phyloP scores from a whole-genome alignment of 169 alveolate species.

The Miamiensis avidus region DNA sequence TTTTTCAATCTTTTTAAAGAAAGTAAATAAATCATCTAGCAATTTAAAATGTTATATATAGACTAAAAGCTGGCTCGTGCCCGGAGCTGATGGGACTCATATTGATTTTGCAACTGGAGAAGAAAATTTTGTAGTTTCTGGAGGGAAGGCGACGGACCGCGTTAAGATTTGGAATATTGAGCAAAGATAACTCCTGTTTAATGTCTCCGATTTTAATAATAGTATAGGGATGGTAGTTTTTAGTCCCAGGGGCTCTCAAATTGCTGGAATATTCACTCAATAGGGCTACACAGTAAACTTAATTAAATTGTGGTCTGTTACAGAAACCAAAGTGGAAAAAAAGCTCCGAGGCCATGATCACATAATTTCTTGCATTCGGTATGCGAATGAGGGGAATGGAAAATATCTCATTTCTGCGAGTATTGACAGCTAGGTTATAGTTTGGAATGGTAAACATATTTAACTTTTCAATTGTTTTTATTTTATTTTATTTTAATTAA shows the following conservation, averaged over 20 bases:
- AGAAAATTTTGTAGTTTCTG: not conserved
- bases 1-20: no score
- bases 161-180: not conserved
- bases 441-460: not conserved
- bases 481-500: no score
- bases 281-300: not conserved
- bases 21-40: no score
- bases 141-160: not conserved
- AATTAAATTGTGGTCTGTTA: not conserved
- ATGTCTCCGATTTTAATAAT: not conserved
- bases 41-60: no score
- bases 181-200: no score
- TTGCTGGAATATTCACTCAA: not conserved
- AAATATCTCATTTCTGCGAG: not conserved
- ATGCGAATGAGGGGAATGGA: not conserved
- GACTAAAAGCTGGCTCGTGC: not conserved
- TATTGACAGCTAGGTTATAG: not conserved
- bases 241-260: not conserved
- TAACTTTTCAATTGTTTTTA: not conserved
- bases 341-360: not conserved
- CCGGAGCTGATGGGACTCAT: not conserved
- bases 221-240: not conserved
- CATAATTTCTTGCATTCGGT: not conserved
- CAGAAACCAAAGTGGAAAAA: not conserved
- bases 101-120: not conserved